These are phyloP conservation scores for Aristolochia contorta DNA, from an alignment of 164 flowering plant genomes.

Conservation along the genomic window DNA sequence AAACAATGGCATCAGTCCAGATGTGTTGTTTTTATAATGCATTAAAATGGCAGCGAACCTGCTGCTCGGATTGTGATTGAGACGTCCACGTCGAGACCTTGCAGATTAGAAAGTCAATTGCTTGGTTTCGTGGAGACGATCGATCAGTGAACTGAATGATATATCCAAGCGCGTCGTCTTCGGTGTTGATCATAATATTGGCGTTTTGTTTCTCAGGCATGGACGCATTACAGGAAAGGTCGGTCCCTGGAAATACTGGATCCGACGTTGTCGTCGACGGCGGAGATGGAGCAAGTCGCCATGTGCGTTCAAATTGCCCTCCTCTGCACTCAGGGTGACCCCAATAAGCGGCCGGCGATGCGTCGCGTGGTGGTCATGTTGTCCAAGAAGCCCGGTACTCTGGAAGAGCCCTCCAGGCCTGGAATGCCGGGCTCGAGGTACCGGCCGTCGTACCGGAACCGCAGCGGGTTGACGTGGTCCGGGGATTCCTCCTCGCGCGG, in stretches of 20 bases:
- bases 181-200: no score
- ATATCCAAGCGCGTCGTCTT: background rate
- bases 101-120: no score
- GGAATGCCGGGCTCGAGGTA: conserved; percentile 55
- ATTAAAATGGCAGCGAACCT: no score
- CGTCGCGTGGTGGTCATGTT: conserved; percentile 53
- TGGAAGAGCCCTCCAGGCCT: conserved; percentile 71
- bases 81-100: no score
- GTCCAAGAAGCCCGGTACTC: conserved; percentile 42
- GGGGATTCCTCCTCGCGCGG: conserved; percentile 18
- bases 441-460: conserved; percentile 24
- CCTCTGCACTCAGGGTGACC: conserved; percentile 72
- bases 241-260: conserved; percentile 65
- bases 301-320: conserved; percentile 69
- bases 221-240: conserved; percentile 32
- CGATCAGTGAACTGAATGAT: background rate
- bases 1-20: no score
- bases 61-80: no score
- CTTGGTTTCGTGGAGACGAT: background rate
- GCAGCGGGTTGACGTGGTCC: conserved; percentile 8
- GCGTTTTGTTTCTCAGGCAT: background rate
- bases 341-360: conserved; percentile 62
- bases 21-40: no score
- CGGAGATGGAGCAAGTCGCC: conserved; percentile 39
- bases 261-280: conserved; percentile 34